Percentiles rank a stretch among this genome's conserved stretches.
phyloP scores from a whole-genome alignment of 2,329 filamentous ascomycete genomes.

The Epichloe sibirici region DNA sequence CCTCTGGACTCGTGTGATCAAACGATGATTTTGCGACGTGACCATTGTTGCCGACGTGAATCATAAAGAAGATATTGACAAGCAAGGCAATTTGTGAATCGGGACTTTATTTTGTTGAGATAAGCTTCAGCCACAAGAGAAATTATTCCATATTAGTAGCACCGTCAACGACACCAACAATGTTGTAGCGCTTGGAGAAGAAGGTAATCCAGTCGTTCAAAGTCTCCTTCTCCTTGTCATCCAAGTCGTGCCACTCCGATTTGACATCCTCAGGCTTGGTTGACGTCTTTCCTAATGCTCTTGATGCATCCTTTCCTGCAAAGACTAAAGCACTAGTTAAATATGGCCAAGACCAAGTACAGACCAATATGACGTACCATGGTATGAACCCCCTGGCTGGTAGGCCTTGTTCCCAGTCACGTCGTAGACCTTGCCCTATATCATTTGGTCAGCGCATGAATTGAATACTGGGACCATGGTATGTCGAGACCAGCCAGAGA shows the following conservation, averaged over 20 bases:
- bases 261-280: conserved; percentile 73
- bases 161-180: conserved; percentile 57
- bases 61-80: background rate
- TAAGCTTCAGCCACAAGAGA: background rate
- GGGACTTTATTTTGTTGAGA: background rate
- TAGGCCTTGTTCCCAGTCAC: conserved; percentile 86
- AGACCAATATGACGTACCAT: conserved; percentile 46
- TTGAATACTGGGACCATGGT: background rate
- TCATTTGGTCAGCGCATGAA: conserved; percentile 4
- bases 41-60: no score
- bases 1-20: no score
- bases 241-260: conserved; percentile 71
- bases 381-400: conserved; percentile 68
- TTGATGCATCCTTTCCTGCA: conserved; percentile 89
- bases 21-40: no score
- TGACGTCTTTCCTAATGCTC: conserved; percentile 76
- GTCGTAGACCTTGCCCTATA: conserved; percentile 82
- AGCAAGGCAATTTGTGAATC: background rate
- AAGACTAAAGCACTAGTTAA: conserved; percentile 52
- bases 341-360: background rate
- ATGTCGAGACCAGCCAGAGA: background rate
- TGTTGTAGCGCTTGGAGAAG: conserved; percentile 93
- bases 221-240: conserved; percentile 72
- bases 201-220: conserved; percentile 91
- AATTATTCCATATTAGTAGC: conserved; percentile 42